These are phyloP conservation scores for Elaeis oleifera DNA, from an alignment of 202 grass and related monocot genomes.

Conservation along the genomic window DNA sequence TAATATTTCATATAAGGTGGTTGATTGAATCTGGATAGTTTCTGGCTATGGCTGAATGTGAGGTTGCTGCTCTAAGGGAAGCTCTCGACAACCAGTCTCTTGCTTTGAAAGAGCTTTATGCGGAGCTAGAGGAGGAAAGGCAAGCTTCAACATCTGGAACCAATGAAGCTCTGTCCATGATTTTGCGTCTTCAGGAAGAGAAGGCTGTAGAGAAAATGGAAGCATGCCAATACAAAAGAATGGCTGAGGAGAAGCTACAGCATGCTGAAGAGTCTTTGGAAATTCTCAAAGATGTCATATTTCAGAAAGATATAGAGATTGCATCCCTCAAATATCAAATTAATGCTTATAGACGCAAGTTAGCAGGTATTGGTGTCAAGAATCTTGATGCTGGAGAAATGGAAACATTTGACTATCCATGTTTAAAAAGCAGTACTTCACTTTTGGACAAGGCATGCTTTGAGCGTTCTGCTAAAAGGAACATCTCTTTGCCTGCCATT, in stretches of 20 bases:
- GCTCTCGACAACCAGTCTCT: slow-evolving; percentile 22
- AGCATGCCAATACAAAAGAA: slow-evolving; percentile 35
- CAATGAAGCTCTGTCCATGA: slow-evolving; percentile 39
- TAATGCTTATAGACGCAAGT: slow-evolving; percentile 20
- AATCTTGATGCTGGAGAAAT: background rate
- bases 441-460: slow-evolving; percentile 9
- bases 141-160: slow-evolving; percentile 30
- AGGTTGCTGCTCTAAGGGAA: slow-evolving; percentile 19
- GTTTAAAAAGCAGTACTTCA: slow-evolving; percentile 9
- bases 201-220: slow-evolving; percentile 39
- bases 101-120: slow-evolving; percentile 13
- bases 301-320: slow-evolving; percentile 39
- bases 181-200: slow-evolving; percentile 39
- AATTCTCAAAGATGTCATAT: slow-evolving; percentile 31
- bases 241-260: slow-evolving; percentile 33
- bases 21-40: background rate
- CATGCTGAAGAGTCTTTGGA: slow-evolving; percentile 25
- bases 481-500: slow-evolving; percentile 30
- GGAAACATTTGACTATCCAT: background rate
- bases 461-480: slow-evolving; percentile 20
- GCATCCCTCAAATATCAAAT: slow-evolving; percentile 27
- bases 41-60: slow-evolving; percentile 25
- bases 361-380: slow-evolving; percentile 20
- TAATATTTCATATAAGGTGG: too few relatives aligned
- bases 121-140: slow-evolving; percentile 39